Evolutionary conservation across 2,329 filamentous ascomycete species (phyloP).

Genomic region (Teratosphaeria pseudoeucalypti): DNA sequence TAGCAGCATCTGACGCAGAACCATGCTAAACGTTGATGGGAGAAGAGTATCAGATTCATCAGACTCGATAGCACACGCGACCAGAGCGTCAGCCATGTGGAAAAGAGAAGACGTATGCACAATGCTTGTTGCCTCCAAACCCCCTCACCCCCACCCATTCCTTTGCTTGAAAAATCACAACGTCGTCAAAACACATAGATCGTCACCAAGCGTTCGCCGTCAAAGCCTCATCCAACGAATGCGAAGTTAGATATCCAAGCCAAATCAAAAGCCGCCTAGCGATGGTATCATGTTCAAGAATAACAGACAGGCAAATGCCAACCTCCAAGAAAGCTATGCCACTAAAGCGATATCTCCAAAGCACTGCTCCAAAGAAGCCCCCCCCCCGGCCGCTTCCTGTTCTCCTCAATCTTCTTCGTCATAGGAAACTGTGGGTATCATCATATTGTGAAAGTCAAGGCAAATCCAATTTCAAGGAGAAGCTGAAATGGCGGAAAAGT

Average conservation of each 20-base stretch:
- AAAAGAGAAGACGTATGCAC: not conserved
- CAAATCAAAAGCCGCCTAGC: not conserved
- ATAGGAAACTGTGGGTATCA: not conserved
- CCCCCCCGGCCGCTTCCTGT: not conserved
- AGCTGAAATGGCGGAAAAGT: too few species aligned
- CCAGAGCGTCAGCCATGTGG: not conserved
- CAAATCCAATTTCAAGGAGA: too few species aligned
- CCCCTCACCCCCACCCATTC: not conserved
- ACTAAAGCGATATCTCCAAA: not conserved
- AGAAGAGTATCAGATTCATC: not conserved
- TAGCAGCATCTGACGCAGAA: too few species aligned
- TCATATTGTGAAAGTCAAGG: not conserved
- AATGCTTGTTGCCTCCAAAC: not conserved
- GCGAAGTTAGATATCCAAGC: not conserved
- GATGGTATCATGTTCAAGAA: not conserved
- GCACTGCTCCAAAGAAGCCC: not conserved
- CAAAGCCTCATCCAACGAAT: not conserved
- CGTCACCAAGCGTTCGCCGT: not conserved
- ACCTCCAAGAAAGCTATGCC: not conserved
- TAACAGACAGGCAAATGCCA: not conserved
- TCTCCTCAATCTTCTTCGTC: not conserved
- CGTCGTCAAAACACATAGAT: not conserved
- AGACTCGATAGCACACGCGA: not conserved
- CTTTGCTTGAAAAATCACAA: not conserved
- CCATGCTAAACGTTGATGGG: not conserved